Percentiles rank a stretch among this genome's conserved stretches.
phyloP scores from a whole-genome alignment of 225 moss, liverwort and hornwort species.

The Climacium dendroides region DNA sequence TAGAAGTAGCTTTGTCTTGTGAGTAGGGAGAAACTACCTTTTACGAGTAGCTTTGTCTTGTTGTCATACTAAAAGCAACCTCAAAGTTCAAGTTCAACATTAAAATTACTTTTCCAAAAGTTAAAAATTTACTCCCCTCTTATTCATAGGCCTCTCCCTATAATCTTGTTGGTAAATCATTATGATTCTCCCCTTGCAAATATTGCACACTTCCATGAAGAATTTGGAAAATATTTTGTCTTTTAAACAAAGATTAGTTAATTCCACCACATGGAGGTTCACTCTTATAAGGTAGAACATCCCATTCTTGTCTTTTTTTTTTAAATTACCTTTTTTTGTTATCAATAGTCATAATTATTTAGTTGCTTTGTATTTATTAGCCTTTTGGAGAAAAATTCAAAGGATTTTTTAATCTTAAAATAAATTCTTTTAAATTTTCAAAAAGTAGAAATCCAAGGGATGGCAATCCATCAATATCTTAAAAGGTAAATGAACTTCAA shows the following conservation, averaged over 20 bases:
- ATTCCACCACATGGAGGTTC: accelerated
- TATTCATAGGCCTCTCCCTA: neutral
- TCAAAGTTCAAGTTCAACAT: neutral
- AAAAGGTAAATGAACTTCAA: too few relatives aligned
- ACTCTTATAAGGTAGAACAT: neutral
- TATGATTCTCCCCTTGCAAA: accelerated
- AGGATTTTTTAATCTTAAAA: too few relatives aligned
- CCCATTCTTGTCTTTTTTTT: accelerated
- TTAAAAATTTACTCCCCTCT: accelerated
- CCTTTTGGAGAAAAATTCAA: too few relatives aligned
- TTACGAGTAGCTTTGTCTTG: neutral
- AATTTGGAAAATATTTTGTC: neutral
- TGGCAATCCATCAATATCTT: too few relatives aligned
- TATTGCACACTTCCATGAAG: neutral
- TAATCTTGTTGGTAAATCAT: neutral
- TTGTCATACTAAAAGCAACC: neutral
- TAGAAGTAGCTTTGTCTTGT: neutral
- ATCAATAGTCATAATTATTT: too few relatives aligned
- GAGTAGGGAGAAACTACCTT: neutral
- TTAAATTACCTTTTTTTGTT: neutral
- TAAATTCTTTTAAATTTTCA: too few relatives aligned
- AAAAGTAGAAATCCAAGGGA: too few relatives aligned
- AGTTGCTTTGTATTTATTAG: too few relatives aligned
- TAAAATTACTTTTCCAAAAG: neutral
- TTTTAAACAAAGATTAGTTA: accelerated